Evolutionary conservation across 805 yeast genomes (phyloP), one percentile per base, ranked within the genome.

Genomic region (Maudiozyma barnettii): DNA sequence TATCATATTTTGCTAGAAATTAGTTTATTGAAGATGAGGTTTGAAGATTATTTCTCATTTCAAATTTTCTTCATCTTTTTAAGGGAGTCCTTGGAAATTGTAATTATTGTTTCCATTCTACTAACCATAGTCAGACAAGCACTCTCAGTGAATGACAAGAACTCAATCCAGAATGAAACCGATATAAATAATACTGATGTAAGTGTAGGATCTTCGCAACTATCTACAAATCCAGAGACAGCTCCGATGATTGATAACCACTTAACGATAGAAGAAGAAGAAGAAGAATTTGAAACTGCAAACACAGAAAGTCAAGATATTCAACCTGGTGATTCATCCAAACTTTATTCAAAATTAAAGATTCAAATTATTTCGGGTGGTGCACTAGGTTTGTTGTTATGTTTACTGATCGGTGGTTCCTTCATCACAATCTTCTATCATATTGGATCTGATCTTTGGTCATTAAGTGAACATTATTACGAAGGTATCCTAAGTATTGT

Each of bases 321-420:
- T 10, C 44, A 53, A n/a, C 41, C 48, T 7, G 51, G 52, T 31
- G 57, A 52, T 22, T 45, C 54, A 6, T 44, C 52, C 1, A 55
- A 60, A 36, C 44, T 67, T 18, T 79, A 79, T 59, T 61, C 60
- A 20, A 66, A 67, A 33, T 67, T 85, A 44, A 75, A 75, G 48
- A 56, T 78, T 6, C 96, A 89, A 58, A 86, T 89, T 5, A 82
- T 95, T 84, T 60, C 79, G 1, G 97, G 97, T 2, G 91, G 95
- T 10, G 56, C 78, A 1, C 55, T 77, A 4, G 97, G 97, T 0
- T 67, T 89, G 18, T 54, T 75, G 0, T 65, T 85, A 1, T 88
- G 96, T 58, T 60, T 84, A 48, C 48, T 83, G 4, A 75, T 89
- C 31, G 97, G 97, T 4, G 77, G 81, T 4, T 63, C 77, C 0